Conservation (phyloP, 2,329 filamentous ascomycete genomes). For the Gnomoniopsis sp. region DNA sequence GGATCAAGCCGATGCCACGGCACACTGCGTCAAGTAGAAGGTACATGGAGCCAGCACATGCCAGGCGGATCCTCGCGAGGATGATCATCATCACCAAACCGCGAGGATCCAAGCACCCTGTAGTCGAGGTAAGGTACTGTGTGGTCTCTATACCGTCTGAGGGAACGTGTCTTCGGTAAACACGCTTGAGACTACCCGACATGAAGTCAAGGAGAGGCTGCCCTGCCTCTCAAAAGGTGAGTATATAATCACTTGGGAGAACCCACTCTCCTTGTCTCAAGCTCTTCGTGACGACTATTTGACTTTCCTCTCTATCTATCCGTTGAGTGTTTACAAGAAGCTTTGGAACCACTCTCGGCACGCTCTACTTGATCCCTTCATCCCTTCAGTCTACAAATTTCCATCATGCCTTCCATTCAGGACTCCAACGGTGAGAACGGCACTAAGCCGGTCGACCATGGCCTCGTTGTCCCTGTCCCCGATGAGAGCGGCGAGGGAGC, state of each 20-base stretch:
- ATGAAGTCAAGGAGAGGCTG: not conserved
- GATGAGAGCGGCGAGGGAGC: constrained; percentile 44
- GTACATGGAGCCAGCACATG: not conserved
- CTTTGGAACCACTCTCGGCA: constrained; percentile 2
- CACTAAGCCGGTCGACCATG: constrained; percentile 23
- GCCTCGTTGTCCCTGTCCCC: constrained; percentile 36
- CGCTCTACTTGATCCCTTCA: constrained; percentile 7
- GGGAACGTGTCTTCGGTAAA: not conserved
- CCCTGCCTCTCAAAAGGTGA: constrained; percentile 1
- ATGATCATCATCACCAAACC: not conserved
- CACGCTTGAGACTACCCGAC: not conserved
- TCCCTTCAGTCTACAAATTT: constrained; percentile 1
- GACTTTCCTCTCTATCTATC: not conserved
- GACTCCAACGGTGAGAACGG: constrained; percentile 17
- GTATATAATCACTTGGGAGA: constrained; percentile 15
- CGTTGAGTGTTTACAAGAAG: constrained; percentile 7
- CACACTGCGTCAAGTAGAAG: not conserved
- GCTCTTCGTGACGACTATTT: not conserved
- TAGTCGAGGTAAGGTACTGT: not conserved
- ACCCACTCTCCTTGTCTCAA: constrained; percentile 7
- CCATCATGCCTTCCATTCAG: constrained; percentile 9
- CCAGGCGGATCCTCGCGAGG: not conserved
- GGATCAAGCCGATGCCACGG: not conserved
- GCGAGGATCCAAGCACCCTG: not conserved
- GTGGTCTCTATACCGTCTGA: not conserved